These are phyloP conservation scores for Warburgia ugandensis DNA, from an alignment of 164 flowering plant genomes.

Conservation along the genomic window DNA sequence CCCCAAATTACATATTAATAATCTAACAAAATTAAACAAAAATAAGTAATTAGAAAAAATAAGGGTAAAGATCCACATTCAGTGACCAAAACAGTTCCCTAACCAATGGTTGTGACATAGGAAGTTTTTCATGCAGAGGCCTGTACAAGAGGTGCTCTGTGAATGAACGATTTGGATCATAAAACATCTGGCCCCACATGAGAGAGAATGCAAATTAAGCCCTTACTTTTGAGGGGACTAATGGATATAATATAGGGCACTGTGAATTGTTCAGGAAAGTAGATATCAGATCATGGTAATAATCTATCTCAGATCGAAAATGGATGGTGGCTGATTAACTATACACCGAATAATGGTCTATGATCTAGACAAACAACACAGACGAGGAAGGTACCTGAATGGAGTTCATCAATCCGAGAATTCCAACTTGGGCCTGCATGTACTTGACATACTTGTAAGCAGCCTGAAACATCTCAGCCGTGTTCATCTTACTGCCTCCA, in stretches of 20 bases:
- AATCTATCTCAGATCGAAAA: not conserved
- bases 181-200: no score
- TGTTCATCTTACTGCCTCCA: conserved; percentile 74
- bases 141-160: not conserved
- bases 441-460: conserved; percentile 66
- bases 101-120: not conserved
- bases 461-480: conserved; percentile 84
- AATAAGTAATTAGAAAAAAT: not conserved
- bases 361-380: not conserved
- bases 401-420: conserved; percentile 39
- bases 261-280: not conserved
- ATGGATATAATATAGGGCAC: no score
- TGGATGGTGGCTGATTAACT: not conserved
- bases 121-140: not conserved
- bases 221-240: no score
- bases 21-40: no score
- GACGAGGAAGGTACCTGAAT: conserved; percentile 2
- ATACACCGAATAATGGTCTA: not conserved
- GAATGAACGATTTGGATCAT: no score
- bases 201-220: no score
- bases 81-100: not conserved
- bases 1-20: no score
- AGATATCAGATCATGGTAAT: not conserved
- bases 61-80: no score
- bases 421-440: conserved; percentile 62